Conservation (phyloP, 129 eudicot species). For the Escallonia rubra region DNA sequence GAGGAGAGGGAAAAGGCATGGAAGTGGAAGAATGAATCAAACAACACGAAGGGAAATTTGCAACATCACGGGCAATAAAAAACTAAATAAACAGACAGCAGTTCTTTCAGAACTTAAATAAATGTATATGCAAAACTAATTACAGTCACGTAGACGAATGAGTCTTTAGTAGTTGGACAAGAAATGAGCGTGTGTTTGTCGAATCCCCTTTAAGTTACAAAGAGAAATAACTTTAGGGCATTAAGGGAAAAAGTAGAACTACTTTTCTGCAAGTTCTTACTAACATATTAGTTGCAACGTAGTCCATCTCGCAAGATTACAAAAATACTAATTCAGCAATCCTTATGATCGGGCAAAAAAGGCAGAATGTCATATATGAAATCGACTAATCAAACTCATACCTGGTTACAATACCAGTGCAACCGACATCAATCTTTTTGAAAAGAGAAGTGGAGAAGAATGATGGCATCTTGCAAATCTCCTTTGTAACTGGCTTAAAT, state of each 20-base stretch:
- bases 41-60: too few relatives aligned
- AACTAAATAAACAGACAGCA: too few relatives aligned
- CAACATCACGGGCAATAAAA: too few relatives aligned
- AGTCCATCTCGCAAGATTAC: not conserved
- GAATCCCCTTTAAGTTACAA: too few relatives aligned
- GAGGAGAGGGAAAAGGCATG: too few relatives aligned
- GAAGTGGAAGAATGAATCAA: too few relatives aligned
- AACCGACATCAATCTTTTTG: slow-evolving; percentile 55
- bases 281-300: not conserved
- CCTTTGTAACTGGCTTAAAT: slow-evolving; percentile 84
- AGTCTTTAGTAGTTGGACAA: too few relatives aligned
- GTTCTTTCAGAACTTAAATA: too few relatives aligned
- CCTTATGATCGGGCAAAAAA: not conserved
- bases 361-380: not conserved
- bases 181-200: too few relatives aligned
- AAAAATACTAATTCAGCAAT: not conserved
- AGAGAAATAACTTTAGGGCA: not conserved
- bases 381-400: slow-evolving; percentile 18
- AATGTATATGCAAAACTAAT: too few relatives aligned
- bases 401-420: slow-evolving; percentile 80
- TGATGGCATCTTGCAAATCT: slow-evolving; percentile 84
- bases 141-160: too few relatives aligned
- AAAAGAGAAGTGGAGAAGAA: slow-evolving; percentile 82
- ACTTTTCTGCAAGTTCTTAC: not conserved
- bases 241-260: not conserved